phyloP scores from a whole-genome alignment of 345 rosid species.

The Hypericum androsaemum region DNA sequence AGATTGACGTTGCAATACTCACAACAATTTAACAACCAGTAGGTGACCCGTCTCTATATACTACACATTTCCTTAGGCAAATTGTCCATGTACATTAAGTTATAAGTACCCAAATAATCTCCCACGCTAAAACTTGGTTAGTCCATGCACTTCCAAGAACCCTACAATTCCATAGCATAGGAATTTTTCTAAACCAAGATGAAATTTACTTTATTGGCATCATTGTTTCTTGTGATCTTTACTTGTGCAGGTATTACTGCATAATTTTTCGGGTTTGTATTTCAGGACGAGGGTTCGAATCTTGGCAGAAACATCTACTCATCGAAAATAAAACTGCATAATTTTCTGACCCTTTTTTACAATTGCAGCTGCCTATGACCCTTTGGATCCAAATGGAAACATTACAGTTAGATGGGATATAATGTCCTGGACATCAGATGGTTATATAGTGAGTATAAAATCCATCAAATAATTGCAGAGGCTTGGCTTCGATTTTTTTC shows the following conservation, averaged over 20 bases:
- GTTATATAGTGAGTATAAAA: slow-evolving; percentile 50
- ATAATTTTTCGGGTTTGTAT: background rate
- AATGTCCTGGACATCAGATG: slow-evolving; percentile 81
- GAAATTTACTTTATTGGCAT: slow-evolving; percentile 26
- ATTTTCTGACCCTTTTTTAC: slow-evolving; percentile 5
- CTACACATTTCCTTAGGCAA: background rate
- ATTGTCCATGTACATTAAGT: background rate
- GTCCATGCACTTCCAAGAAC: background rate
- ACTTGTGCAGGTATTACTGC: slow-evolving; percentile 37
- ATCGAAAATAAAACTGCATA: no score
- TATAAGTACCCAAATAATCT: slow-evolving; percentile 1
- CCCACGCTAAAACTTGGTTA: background rate
- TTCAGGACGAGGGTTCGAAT: background rate
- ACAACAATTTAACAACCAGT: slow-evolving; percentile 42
- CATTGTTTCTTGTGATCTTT: slow-evolving; percentile 31
- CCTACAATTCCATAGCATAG: slow-evolving; percentile 1
- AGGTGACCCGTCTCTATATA: slow-evolving; percentile 27
- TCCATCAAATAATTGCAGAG: background rate
- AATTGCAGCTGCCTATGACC: slow-evolving; percentile 76
- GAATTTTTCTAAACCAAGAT: slow-evolving; percentile 15
- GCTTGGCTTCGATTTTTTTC: no score
- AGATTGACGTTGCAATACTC: no score
- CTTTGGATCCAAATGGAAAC: slow-evolving; percentile 84
- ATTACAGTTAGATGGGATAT: slow-evolving; percentile 81
- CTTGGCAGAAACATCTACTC: slow-evolving; percentile 1